Evolutionary conservation across 129 eudicot species (phyloP), one percentile per base, ranked within the genome.

Genomic region (Pseudognaphalium luteoalbum): DNA sequence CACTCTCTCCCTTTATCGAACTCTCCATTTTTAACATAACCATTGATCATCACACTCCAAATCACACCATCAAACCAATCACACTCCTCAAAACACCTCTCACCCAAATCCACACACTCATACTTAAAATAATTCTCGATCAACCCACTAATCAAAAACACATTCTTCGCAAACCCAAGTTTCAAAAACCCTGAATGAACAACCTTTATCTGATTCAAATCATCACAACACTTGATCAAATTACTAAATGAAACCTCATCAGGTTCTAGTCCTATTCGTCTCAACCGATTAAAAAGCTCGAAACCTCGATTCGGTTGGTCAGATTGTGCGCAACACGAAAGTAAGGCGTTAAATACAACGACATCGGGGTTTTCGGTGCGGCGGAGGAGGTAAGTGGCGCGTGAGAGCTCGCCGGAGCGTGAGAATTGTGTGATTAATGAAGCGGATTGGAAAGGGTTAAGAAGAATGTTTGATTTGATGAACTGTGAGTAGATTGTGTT

Each of bases 11-110:
- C 87, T 62, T 76, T 81, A 28, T 51, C 79, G 70, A 83, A 74
- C 0, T 74, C 83, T 63, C 70, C 78, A 74, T 86, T 86, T 72
- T 80, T 34, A 29, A 86, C 84, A 86, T 61, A 86, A 20, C 86
- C 86, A 78, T 78, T 83, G 35, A 86, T 83, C 88, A 86, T 78
- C 0, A 82, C 80, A 68, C 87, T 86, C 83, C 85, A 86, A 74
- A 83, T 80, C 71, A 83, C 90, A 65, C 56, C 42, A 83, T 86
- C 90, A 69, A 83, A 30, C 54, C 21, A 67, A 76, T 51, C 51
- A 74, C 87, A 80, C 71, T 83, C 87, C 33, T 83, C 66, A 59
- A 83, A 86, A 81, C 90, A 86, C 77, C 66, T 81, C 62, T 70
- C 84, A 30, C 82, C 90, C 5, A 28, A 47, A 7, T 17, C 57